Evolutionary conservation across 805 yeast genomes (phyloP).

Genomic region (Yarrowia sp.): DNA sequence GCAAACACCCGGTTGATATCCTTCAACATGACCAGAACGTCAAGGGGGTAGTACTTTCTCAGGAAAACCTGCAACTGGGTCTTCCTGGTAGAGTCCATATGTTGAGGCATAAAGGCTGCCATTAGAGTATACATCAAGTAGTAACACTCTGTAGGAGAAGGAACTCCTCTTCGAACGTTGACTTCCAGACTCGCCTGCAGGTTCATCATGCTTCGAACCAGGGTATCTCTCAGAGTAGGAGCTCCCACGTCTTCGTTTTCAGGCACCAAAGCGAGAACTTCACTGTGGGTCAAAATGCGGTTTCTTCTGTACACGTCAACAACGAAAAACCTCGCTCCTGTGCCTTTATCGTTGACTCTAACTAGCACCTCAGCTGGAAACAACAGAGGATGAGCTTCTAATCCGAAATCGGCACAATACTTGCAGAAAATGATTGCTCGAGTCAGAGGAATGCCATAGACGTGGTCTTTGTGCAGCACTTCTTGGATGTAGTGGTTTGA

Average conservation of each 20-base stretch:
- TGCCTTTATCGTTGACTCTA: constrained; percentile 25
- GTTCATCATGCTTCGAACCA: constrained; percentile 25
- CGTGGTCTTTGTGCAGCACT: not conserved
- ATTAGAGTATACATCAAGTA: constrained; percentile 30
- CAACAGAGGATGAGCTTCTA: constrained; percentile 23
- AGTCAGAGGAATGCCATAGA: constrained; percentile 22
- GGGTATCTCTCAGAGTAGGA: constrained; percentile 7
- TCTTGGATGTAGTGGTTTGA: constrained; percentile 20
- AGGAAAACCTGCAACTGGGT: constrained; percentile 20
- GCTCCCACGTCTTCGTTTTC: constrained; percentile 30
- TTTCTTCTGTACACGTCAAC: constrained; percentile 29
- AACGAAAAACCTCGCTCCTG: constrained; percentile 10
- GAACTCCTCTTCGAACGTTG: constrained; percentile 22
- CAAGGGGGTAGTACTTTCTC: constrained; percentile 24
- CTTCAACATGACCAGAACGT: constrained; percentile 29
- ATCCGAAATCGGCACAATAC: constrained; percentile 16
- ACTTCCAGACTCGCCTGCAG: constrained; percentile 28
- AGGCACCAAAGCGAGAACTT: constrained; percentile 17
- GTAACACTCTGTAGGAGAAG: constrained; percentile 29
- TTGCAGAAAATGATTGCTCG: constrained; percentile 22
- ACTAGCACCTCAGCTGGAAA: constrained; percentile 20
- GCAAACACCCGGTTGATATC: constrained; percentile 26
- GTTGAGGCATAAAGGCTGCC: constrained; percentile 27
- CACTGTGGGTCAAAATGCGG: constrained; percentile 25
- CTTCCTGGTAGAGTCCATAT: constrained; percentile 7